Base-by-base conservation (phyloP, 2,329 filamentous ascomycete species). In the Botrytis hyacinthi region DNA sequence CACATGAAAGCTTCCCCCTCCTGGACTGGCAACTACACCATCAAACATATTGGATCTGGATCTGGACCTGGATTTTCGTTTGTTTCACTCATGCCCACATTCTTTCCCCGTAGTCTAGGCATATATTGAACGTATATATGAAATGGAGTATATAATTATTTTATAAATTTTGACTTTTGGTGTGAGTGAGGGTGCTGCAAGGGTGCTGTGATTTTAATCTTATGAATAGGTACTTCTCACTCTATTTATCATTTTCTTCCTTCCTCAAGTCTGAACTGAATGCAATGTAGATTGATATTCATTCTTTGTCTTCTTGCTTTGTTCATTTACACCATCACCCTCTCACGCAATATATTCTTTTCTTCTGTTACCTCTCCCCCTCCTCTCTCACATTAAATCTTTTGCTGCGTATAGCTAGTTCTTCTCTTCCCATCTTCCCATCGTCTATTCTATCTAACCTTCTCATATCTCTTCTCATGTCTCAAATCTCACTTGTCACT, bases 1-100 rank as follows among this genome's bases (percentile, higher is more conserved):
- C 73, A 80, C 73, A 48, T 74, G 60, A 79, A 79, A 80, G 79
- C 78, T 77, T 62, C 18, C 22, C 16, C 22, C 26, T 54, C 44
- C 42, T 71, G 60, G 59, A 66, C 66, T 29, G 4, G 42, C 29
- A 46, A 32, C 42, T 40, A 22, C 37, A 22, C 48, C 10, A 29
- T 35, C 16, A 54, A 54, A 29, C 4, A 46, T 29, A 29, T 42
- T 26, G 37, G 46, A 65, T n/a, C 29, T 57, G 42, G n/a, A 40
- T 8, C 37, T 46, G 51, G 73, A 73, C 14, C 59, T 42, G 72
- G 59, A 63, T 20, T 59, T 65, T 42, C 29, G 12, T 68, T 42
- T 51, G 18, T 54, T 1, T 40, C 22, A 18, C 3, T 32, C 51
- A 32, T 57, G 51, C 51, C 51, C 51, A 57, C 1, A 57, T 4